Evolutionary conservation across 306 rosid genomes (phyloP).

Genomic region (Cucurbita argyrosperma): DNA sequence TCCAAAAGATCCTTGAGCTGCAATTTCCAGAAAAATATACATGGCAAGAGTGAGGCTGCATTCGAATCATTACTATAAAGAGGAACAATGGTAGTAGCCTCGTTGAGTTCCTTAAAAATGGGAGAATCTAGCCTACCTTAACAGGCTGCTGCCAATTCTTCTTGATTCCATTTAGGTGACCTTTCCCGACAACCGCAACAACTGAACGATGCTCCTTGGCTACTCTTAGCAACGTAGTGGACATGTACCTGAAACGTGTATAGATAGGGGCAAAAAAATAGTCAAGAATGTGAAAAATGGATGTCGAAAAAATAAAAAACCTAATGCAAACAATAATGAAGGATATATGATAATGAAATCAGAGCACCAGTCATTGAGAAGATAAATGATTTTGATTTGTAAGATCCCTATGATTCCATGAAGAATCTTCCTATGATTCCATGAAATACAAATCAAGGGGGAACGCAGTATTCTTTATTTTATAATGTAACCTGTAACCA

Average conservation of each 20-base stretch:
- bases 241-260: conserved; percentile 54
- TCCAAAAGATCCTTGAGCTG: conserved; percentile 70
- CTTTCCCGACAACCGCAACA: conserved; percentile 93
- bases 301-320: not conserved
- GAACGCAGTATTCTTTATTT: not conserved
- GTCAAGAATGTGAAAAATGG: not conserved
- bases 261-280: not conserved
- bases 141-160: conserved; percentile 84
- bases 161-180: conserved; percentile 80
- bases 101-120: not conserved
- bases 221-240: conserved; percentile 45
- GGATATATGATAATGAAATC: not conserved
- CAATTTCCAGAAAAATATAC: not conserved
- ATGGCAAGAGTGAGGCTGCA: not conserved
- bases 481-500: not conserved
- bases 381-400: not conserved
- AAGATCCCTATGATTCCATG: not conserved
- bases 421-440: not conserved
- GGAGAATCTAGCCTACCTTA: conserved; percentile 26
- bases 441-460: not conserved
- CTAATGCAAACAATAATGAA: not conserved
- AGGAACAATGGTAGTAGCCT: not conserved
- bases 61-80: not conserved
- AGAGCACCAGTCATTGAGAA: not conserved
- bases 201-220: conserved; percentile 54